These are phyloP conservation scores for Endocarpon pusillum DNA, from an alignment of 495 filamentous ascomycete species.

Conservation along the genomic window DNA sequence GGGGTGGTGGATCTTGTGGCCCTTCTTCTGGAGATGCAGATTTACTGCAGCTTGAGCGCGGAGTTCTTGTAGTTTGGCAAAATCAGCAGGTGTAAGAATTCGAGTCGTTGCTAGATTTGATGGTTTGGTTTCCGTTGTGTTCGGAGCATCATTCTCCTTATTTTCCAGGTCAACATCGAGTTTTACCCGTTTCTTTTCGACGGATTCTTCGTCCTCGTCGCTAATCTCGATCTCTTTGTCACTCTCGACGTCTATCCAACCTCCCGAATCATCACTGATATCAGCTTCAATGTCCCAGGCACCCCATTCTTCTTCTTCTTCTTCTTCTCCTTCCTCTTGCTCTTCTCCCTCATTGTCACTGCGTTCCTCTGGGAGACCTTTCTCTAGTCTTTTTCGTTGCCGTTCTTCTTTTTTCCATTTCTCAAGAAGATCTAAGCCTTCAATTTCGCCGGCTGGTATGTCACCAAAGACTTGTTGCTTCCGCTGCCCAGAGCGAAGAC, in stretches of 20 bases:
- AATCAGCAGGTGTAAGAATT: constrained; percentile 81
- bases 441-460: constrained; percentile 63
- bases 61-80: constrained; percentile 82
- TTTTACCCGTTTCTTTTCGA: constrained; percentile 27
- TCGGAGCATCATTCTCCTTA: not conserved
- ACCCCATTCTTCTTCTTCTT: constrained; percentile 53
- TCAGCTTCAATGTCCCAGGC: constrained; percentile 75
- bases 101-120: constrained; percentile 66
- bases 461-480: constrained; percentile 63
- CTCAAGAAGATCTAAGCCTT: constrained; percentile 82
- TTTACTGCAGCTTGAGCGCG: constrained; percentile 52
- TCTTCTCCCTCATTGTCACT: constrained; percentile 37
- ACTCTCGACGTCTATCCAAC: constrained; percentile 84
- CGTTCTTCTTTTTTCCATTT: constrained; percentile 87
- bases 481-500: constrained; percentile 47
- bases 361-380: constrained; percentile 38
- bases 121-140: constrained; percentile 20
- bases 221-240: constrained; percentile 65
- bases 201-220: constrained; percentile 51
- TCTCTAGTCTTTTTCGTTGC: constrained; percentile 48
- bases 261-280: constrained; percentile 60
- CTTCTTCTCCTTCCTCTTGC: constrained; percentile 36
- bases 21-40: constrained; percentile 33
- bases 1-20: constrained; percentile 22
- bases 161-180: constrained; percentile 8